These are phyloP conservation scores for Fraxinus sp. DNA, from an alignment of 305 asterid species.

Conservation along the genomic window DNA sequence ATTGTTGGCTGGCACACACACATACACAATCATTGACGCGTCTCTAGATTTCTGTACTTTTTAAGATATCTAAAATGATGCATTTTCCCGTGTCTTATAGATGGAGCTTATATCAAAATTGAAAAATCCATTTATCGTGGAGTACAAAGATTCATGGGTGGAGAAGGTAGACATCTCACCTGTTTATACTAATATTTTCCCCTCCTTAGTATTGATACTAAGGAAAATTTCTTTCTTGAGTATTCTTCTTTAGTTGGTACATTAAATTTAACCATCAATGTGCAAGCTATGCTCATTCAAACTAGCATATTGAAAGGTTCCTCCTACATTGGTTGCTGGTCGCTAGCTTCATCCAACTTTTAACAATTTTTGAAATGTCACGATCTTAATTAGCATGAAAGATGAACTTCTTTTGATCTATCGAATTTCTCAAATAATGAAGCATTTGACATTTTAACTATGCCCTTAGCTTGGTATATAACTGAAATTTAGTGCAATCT, in stretches of 20 bases:
- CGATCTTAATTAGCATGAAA: neutral
- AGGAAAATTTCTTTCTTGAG: neutral
- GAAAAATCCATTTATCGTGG: slow-evolving; percentile 83
- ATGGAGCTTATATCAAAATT: slow-evolving; percentile 87
- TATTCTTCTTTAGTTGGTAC: slow-evolving; percentile 1
- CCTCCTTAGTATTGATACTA: neutral
- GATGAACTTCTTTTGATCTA: neutral
- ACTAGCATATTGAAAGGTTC: neutral
- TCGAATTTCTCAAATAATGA: neutral
- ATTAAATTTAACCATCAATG: neutral
- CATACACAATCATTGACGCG: neutral
- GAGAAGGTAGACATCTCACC: slow-evolving; percentile 63
- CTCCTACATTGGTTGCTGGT: neutral
- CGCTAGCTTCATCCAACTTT: neutral
- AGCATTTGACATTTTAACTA: neutral
- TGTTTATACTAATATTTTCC: neutral
- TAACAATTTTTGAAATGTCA: neutral
- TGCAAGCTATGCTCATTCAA: slow-evolving; percentile 1
- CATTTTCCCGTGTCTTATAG: slow-evolving; percentile 38
- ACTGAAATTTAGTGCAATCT: neutral
- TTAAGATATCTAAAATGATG: slow-evolving; percentile 8
- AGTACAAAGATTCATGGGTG: slow-evolving; percentile 97
- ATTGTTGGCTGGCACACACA: neutral
- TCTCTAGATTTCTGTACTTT: neutral
- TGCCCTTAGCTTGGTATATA: neutral